phyloP scores from a whole-genome alignment of 108 stramenopile genomes.

The Cyclostephanos tholiformis region DNA sequence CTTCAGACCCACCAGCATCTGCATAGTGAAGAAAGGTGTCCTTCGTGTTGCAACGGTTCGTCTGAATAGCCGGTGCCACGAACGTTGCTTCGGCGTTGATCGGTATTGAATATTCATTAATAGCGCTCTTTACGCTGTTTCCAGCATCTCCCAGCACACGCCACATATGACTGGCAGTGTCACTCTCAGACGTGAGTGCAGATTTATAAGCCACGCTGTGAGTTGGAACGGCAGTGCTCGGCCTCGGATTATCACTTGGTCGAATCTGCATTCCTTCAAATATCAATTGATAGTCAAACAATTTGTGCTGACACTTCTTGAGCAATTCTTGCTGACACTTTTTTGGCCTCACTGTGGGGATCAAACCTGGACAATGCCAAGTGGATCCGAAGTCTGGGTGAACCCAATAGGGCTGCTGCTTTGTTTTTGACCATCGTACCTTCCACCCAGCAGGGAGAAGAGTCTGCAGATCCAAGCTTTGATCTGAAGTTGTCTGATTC shows the following conservation, averaged over 20 bases:
- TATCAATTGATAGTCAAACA: slow-evolving; percentile 1
- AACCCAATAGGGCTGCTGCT: slow-evolving; percentile 63
- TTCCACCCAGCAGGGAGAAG: slow-evolving; percentile 81
- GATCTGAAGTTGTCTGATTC: neutral
- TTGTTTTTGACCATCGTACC: slow-evolving; percentile 60
- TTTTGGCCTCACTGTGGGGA: neutral
- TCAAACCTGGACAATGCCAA: slow-evolving; percentile 73
- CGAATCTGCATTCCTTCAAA: slow-evolving; percentile 10
- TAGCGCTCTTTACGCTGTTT: neutral
- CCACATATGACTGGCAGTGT: neutral
- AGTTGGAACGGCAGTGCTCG: neutral
- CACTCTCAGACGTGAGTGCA: neutral
- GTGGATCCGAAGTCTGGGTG: slow-evolving; percentile 78
- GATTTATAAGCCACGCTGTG: neutral
- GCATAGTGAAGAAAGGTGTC: neutral
- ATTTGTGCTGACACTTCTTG: neutral
- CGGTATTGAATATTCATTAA: neutral
- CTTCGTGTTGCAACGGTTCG: neutral
- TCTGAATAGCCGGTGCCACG: neutral
- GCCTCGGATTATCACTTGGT: neutral
- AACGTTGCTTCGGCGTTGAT: neutral
- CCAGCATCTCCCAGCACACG: neutral
- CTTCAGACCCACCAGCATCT: neutral
- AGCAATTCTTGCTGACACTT: too few species aligned
- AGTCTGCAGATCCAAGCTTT: neutral